These are phyloP conservation scores for Stylonectria norvegica DNA, from an alignment of 2,329 filamentous ascomycete species.

Conservation along the genomic window DNA sequence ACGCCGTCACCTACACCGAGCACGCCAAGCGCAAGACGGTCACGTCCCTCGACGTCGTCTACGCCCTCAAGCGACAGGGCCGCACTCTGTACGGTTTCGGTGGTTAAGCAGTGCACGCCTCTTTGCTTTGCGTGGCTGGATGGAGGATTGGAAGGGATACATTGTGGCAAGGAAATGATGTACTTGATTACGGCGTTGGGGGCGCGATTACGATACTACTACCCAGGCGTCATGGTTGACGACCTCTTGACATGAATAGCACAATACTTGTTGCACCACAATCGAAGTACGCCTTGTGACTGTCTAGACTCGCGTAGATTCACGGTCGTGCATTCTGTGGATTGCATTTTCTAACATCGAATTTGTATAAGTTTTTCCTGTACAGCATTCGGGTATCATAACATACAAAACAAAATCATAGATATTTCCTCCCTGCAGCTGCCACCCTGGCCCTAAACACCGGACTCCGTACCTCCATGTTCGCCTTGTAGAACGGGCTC, in stretches of 20 bases:
- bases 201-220: slow-evolving; percentile 29
- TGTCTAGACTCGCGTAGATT: too few relatives aligned
- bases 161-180: slow-evolving; percentile 18
- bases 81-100: slow-evolving; percentile 86
- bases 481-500: slow-evolving; percentile 90
- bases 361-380: slow-evolving; percentile 12
- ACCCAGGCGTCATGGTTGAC: slow-evolving; percentile 34
- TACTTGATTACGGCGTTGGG: slow-evolving; percentile 32
- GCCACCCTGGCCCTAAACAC: slow-evolving; percentile 80
- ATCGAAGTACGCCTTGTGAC: too few relatives aligned
- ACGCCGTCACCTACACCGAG: slow-evolving; percentile 75
- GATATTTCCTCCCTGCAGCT: slow-evolving; percentile 87
- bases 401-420: slow-evolving; percentile 48
- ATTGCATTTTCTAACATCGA: too few relatives aligned
- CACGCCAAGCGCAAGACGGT: slow-evolving; percentile 81
- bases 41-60: slow-evolving; percentile 66
- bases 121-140: slow-evolving; percentile 13
- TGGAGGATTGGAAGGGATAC: slow-evolving; percentile 16
- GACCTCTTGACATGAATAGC: slow-evolving; percentile 23
- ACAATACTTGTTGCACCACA: too few relatives aligned
- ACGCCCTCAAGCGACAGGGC: slow-evolving; percentile 66
- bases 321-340: too few relatives aligned
- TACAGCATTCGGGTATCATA: slow-evolving; percentile 2
- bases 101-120: slow-evolving; percentile 55
- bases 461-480: slow-evolving; percentile 80